These are phyloP conservation scores for Pleurotus sapidus DNA, from an alignment of 768 basidiomycete genomes.

Conservation along the genomic window DNA sequence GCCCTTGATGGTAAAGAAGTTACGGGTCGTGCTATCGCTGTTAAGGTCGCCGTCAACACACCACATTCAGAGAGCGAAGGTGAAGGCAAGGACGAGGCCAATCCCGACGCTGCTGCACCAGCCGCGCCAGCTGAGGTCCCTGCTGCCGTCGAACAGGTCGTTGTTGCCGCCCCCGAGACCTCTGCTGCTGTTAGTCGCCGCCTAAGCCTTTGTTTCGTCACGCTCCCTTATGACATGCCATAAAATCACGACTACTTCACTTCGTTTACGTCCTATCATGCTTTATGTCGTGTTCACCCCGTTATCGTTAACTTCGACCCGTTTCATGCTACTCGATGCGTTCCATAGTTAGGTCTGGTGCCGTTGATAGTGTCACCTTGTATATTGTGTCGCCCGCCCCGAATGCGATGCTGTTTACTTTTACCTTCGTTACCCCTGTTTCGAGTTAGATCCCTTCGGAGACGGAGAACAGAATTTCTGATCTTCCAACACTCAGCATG, in stretches of 20 bases:
- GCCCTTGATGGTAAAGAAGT: slow-evolving; percentile 87
- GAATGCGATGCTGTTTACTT: slow-evolving; percentile 14
- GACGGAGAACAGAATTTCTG: slow-evolving; percentile 1
- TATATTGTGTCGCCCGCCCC: slow-evolving; percentile 11
- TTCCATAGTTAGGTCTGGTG: slow-evolving; percentile 29
- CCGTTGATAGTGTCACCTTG: slow-evolving; percentile 30
- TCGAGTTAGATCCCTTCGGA: slow-evolving; percentile 23
- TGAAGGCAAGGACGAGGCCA: slow-evolving; percentile 28
- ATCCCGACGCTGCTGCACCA: slow-evolving; percentile 19
- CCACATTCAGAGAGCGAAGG: slow-evolving; percentile 56
- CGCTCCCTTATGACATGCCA: background rate
- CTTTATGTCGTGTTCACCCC: slow-evolving; percentile 7
- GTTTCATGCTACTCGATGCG: slow-evolving; percentile 4
- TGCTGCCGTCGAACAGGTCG: background rate
- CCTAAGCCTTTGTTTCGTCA: background rate
- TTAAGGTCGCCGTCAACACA: slow-evolving; percentile 94
- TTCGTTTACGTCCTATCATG: slow-evolving; percentile 9
- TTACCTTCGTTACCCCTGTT: slow-evolving; percentile 17
- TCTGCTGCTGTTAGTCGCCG: slow-evolving; percentile 19
- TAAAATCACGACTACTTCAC: slow-evolving; percentile 12
- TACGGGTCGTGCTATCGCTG: slow-evolving; percentile 80
- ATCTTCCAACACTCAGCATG: slow-evolving; percentile 34
- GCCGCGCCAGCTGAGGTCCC: background rate
- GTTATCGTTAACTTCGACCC: slow-evolving; percentile 9
- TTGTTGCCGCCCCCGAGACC: no score